Evolutionary conservation across 257 asterid species (phyloP).

Genomic region (Eustoma russellianum): DNA sequence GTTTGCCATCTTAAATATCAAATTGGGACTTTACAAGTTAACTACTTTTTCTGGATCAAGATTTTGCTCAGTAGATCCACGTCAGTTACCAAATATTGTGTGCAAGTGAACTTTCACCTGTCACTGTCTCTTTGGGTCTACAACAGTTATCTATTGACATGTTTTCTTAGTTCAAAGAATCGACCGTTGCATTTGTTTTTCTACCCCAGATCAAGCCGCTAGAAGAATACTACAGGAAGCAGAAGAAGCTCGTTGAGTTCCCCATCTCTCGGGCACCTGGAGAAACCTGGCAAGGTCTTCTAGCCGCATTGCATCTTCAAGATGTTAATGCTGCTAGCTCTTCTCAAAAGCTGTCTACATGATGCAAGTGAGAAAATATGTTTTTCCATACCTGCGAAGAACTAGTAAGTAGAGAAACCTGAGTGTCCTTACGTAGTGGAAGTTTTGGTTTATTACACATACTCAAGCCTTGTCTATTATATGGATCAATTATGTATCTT

Average conservation of each 20-base stretch:
- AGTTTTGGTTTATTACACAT: no score
- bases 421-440: no score
- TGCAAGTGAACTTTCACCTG: no score
- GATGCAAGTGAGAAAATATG: constrained; percentile 11
- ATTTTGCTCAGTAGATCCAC: no score
- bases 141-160: background rate
- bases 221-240: constrained; percentile 77
- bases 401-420: constrained; percentile 5
- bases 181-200: background rate
- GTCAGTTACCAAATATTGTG: no score
- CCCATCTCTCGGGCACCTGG: constrained; percentile 57
- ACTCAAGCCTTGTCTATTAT: no score
- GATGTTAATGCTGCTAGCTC: constrained; percentile 39
- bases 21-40: no score
- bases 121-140: background rate
- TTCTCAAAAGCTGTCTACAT: constrained; percentile 58
- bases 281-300: constrained; percentile 79
- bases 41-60: no score
- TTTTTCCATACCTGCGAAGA: background rate
- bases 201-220: constrained; percentile 49
- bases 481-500: no score
- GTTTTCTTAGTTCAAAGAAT: background rate
- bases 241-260: constrained; percentile 75
- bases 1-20: no score
- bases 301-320: constrained; percentile 85